A percentile compares a stretch with the other conserved stretches of the same genome.
phyloP scores from a whole-genome alignment of 2,329 filamentous ascomycete genomes.

The Knoxdaviesia proteae region DNA sequence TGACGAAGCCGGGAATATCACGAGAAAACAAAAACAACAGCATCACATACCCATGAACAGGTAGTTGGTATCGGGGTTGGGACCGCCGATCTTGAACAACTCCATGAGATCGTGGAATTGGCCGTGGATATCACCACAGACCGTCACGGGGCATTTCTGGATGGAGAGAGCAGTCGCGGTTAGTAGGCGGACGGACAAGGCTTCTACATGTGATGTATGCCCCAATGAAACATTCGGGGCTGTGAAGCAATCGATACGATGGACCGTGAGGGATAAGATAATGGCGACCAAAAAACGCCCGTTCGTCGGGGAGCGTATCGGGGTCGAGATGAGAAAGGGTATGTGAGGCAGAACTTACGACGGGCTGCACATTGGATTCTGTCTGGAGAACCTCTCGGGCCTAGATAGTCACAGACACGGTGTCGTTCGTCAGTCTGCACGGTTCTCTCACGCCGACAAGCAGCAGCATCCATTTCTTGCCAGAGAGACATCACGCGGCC shows the following conservation, averaged over 20 bases:
- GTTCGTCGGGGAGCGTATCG: no score
- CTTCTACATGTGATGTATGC: no score
- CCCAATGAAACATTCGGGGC: no score
- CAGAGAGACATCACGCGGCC: no score
- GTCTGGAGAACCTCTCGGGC: constrained; percentile 91
- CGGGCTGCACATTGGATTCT: constrained; percentile 96
- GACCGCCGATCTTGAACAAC: constrained; percentile 95
- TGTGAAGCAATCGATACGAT: no score
- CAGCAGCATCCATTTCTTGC: no score
- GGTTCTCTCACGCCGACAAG: not conserved
- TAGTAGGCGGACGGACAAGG: no score
- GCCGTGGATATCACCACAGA: constrained; percentile 96
- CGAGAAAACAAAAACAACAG: no score
- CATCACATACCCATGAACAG: constrained; percentile 74
- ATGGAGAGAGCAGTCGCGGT: not conserved
- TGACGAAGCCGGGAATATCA: no score
- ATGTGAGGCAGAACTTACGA: constrained; percentile 38
- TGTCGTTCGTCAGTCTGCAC: no score
- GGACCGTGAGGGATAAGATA: no score
- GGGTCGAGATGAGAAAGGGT: not conserved
- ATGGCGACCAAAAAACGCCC: no score
- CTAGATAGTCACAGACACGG: constrained; percentile 20
- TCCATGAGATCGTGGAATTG: constrained; percentile 99
- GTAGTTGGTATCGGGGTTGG: constrained; percentile 97
- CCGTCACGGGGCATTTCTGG: constrained; percentile 94